Evolutionary conservation across 495 filamentous ascomycete genomes (phyloP).

Genomic region (Mytilinidion resinicola): DNA sequence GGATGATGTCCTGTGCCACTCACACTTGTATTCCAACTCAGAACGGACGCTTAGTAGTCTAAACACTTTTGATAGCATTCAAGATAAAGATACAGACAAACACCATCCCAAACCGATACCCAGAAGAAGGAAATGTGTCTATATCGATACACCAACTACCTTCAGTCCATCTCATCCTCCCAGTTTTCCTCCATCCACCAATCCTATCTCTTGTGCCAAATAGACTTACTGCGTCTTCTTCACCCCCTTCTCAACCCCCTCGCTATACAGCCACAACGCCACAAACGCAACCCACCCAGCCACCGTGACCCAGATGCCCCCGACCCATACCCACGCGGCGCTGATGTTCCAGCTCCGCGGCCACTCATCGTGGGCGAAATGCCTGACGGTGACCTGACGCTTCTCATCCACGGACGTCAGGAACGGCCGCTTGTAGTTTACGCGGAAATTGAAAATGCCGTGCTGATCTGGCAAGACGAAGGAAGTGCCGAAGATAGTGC

Average conservation of each 20-base stretch:
- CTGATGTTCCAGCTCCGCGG: slow-evolving; percentile 83
- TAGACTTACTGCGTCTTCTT: slow-evolving; percentile 65
- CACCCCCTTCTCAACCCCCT: slow-evolving; percentile 45
- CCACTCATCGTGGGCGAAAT: slow-evolving; percentile 96
- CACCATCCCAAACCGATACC: too few relatives aligned
- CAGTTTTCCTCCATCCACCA: too few relatives aligned
- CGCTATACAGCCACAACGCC: slow-evolving; percentile 82
- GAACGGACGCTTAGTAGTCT: too few relatives aligned
- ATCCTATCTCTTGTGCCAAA: too few relatives aligned
- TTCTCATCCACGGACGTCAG: slow-evolving; percentile 87
- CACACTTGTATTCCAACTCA: too few relatives aligned
- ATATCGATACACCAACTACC: too few relatives aligned
- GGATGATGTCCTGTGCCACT: too few relatives aligned
- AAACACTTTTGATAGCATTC: too few relatives aligned
- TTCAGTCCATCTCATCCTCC: too few relatives aligned
- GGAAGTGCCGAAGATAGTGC: slow-evolving; percentile 63
- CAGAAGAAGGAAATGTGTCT: too few relatives aligned
- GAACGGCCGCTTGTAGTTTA: slow-evolving; percentile 95
- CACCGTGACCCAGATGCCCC: slow-evolving; percentile 77
- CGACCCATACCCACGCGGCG: slow-evolving; percentile 93
- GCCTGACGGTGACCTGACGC: slow-evolving; percentile 84
- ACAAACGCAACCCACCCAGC: slow-evolving; percentile 80
- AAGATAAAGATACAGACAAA: too few relatives aligned
- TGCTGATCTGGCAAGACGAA: slow-evolving; percentile 92
- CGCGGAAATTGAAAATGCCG: slow-evolving; percentile 93